phyloP scores from a whole-genome alignment of 371 early-diverging fungal species.

The Parasitella parasitica region DNA sequence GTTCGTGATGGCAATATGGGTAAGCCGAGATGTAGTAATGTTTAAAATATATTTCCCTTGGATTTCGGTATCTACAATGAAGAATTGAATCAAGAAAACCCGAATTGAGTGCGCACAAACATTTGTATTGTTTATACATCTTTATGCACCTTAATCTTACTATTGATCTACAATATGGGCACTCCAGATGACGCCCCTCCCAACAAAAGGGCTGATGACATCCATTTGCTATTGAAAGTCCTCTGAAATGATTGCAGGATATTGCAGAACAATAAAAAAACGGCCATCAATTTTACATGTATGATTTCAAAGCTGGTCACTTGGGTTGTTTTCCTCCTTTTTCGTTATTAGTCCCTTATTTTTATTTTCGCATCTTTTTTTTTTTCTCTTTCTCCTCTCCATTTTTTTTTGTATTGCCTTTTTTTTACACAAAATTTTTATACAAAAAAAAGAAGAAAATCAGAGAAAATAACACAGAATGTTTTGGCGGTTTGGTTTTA shows the following conservation, averaged over 20 bases:
- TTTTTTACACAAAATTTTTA: neutral
- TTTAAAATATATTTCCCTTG: neutral
- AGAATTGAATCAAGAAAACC: neutral
- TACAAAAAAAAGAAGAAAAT: neutral
- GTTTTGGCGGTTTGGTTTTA: conserved; percentile 86
- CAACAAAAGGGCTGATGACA: neutral
- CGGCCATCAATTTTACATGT: neutral
- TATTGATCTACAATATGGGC: neutral
- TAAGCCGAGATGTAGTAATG: neutral
- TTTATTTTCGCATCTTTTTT: neutral
- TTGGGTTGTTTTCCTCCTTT: neutral
- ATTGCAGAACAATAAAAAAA: neutral
- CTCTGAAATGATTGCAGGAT: neutral
- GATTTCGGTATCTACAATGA: neutral
- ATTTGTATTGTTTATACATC: neutral
- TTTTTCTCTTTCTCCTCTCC: neutral
- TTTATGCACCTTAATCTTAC: too few relatives aligned
- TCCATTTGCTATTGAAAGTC: neutral
- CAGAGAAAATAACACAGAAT: conserved; percentile 18
- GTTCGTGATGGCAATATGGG: too few relatives aligned
- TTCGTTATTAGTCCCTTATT: neutral
- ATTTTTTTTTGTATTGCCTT: neutral
- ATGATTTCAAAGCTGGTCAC: neutral
- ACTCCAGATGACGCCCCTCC: neutral
- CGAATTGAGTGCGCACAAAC: neutral